Evolutionary conservation across 2,329 filamentous ascomycete genomes (phyloP), one percentile per base, ranked within the genome.

Genomic region (Metarhizium guizhouense): DNA sequence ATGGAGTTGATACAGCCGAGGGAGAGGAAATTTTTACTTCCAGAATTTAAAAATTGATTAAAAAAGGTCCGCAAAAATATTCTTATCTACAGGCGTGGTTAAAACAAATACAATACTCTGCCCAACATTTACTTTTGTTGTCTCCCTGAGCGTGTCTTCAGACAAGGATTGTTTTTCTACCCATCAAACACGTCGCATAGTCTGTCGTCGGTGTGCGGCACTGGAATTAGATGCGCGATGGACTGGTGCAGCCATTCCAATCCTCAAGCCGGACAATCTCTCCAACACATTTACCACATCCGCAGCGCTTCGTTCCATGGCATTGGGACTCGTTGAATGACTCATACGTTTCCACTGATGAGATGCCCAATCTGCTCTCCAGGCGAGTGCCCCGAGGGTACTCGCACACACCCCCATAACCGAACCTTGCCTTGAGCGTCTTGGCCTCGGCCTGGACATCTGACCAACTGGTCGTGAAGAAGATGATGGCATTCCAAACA

Each of bases 401-500:
- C 11, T 60, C 52, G 10, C 40, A 40, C 6, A 40, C 51, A n/a
- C 55, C 13, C 5, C 38, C 53, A 36, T 40, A 47, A 48, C 51
- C 54, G n/a, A 59, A 53, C 30, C 57, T 62, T 18, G 55, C 59
- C 48, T 54, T 64, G 6, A 59, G 30, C 18, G 54, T 52, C 45
- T 48, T 58, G 4, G 61, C n/a, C 48, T 67, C 68, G n/a, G 65
- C 67, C 47, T 61, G 45, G 10, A 72, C 60, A 1, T 58, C 63
- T 14, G 59, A 62, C 78, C 76, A 82, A 61, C 76, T 88, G 1
- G 86, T 88, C 3, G 79, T 82, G 58, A 87, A 80, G 68, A 90
- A 93, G 52, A 93, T 89, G 51, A 88, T 70, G 38, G 85, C 80
- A 64, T 93, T 93, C 87, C 88, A 92, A 51, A 90, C 82, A 0